Base-by-base conservation (phyloP, 176 grass and related monocot species). In the Bothriochloa decipiens region DNA sequence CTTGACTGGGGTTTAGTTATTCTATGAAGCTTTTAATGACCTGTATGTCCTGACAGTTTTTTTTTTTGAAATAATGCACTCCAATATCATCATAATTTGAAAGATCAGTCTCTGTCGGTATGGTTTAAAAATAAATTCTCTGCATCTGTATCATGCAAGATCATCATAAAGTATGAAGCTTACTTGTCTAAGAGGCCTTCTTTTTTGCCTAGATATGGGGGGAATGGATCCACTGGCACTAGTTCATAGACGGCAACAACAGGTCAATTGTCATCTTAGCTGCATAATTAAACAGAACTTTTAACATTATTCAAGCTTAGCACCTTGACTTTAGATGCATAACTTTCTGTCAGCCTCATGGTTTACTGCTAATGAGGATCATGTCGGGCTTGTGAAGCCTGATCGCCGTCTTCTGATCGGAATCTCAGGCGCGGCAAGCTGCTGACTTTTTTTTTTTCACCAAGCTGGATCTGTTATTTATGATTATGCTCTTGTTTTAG, bases 401-500 rank as follows among this genome's bases (percentile, higher is more conserved):
- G 37, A 26, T 22, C 33, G 4, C 33, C 4, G 11, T 62, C 23
- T 43, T 50, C 22, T 50, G 67, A 40, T 43, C 65, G 26, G 55
- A 77, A 82, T 82, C 43, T 74, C 83, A 75, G 33, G 63, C 11
- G 26, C 33, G 6, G 11, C 23, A 2, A 2, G 68, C 28, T 71
- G 65, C 17, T 67, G 57, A 45, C 39, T 78, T 58, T 58, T n/a
- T 58, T 58, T n/a, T 23, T 60, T 36, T 32, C 29, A 2, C 73
- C 57, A 49, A 74, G 67, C 74, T 73, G 25, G 84, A 74, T 78
- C 74, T 86, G 58, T 70, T 47, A 60, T 66, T 28, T 58, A 86
- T 86, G 66, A 78, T 68, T 90, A 37, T 66, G 73, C 83, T 40
- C 65, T 78, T 78, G 88, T 72, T 53, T 42, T 46, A 39, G 23